A percentile compares a stretch with the other conserved stretches of the same genome.
These are phyloP conservation scores for Spiraea crenata DNA, from an alignment of 331 rosid genomes.

Conservation along the genomic window DNA sequence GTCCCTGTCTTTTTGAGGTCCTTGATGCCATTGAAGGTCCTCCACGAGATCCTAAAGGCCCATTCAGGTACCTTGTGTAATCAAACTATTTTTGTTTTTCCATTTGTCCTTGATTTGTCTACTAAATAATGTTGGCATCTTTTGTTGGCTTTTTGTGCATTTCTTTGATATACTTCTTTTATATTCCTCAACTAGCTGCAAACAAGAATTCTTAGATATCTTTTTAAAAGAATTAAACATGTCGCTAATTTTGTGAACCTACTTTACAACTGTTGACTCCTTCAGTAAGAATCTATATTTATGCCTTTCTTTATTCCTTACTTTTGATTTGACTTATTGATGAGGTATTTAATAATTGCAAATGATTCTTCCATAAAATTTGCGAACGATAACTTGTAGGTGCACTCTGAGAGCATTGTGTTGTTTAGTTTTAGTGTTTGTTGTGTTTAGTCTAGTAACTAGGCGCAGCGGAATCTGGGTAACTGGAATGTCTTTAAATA, in stretches of 20 bases:
- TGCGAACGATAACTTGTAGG: not conserved
- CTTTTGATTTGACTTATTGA: not conserved
- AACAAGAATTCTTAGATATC: not conserved
- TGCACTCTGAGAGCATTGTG: not conserved
- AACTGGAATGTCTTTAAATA: not conserved
- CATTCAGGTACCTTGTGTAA: constrained; percentile 60
- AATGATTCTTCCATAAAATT: not conserved
- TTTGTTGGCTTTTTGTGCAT: not conserved
- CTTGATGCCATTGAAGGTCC: constrained; percentile 77
- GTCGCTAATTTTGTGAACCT: not conserved
- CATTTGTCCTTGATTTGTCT: not conserved
- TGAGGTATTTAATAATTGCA: not conserved
- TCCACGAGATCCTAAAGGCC: constrained; percentile 73
- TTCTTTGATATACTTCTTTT: not conserved
- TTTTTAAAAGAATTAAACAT: not conserved
- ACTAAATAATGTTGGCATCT: not conserved
- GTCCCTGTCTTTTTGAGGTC: constrained; percentile 91
- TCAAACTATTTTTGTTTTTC: not conserved
- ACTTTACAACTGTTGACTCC: not conserved
- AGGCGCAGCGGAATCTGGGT: not conserved
- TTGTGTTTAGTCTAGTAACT: not conserved
- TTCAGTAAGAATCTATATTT: not conserved
- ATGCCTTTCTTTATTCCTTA: not conserved
- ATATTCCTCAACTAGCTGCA: not conserved
- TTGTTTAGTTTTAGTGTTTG: not conserved